phyloP scores from a whole-genome alignment of 257 asterid species.

The Catharanthus roseus region DNA sequence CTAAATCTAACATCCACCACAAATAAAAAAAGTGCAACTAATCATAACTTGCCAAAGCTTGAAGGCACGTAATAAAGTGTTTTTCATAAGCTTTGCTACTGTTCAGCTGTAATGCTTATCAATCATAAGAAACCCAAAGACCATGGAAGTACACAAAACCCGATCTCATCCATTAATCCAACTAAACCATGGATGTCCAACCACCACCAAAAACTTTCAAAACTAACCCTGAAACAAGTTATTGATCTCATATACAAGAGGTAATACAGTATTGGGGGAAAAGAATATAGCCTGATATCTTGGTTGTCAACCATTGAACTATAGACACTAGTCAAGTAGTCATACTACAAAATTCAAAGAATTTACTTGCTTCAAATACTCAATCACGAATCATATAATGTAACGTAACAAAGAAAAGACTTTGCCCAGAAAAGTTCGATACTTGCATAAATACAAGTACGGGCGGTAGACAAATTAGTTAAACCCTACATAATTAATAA shows the following conservation, averaged over 20 bases:
- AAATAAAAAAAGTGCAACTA: background rate
- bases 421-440: background rate
- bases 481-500: background rate
- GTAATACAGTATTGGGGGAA: background rate
- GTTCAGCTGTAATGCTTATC: background rate
- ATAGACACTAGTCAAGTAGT: background rate
- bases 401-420: background rate
- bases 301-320: background rate
- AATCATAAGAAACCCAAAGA: background rate
- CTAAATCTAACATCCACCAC: background rate
- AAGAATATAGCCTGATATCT: background rate
- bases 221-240: background rate
- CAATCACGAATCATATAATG: background rate
- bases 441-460: background rate
- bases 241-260: background rate
- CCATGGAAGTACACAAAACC: background rate
- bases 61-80: background rate
- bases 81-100: no score
- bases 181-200: background rate
- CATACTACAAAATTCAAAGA: background rate
- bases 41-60: background rate
- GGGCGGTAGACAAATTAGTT: background rate
- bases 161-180: background rate
- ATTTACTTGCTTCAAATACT: background rate
- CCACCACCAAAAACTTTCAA: background rate